Evolutionary conservation across 139 green algal genomes (phyloP).

Genomic region (Marvania coccoides): DNA sequence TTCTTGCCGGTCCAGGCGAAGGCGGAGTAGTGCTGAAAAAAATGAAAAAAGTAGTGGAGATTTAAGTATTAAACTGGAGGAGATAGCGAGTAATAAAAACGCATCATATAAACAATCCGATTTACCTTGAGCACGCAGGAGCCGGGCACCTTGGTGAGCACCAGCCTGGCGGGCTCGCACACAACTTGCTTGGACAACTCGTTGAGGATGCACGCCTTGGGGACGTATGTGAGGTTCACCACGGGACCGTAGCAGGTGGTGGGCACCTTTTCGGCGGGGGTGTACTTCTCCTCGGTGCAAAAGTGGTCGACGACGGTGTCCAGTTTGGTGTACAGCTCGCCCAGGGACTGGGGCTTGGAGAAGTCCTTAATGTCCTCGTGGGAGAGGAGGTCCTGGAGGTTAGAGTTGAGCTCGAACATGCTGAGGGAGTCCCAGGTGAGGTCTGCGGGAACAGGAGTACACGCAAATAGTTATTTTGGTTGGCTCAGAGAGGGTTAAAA

Average conservation of each 20-base stretch:
- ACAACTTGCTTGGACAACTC: neutral
- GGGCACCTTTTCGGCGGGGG: neutral
- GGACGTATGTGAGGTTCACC: conserved; percentile 9
- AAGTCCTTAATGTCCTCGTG: neutral
- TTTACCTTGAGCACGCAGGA: conserved; percentile 21
- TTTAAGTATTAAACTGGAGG: too few species aligned
- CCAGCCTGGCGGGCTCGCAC: conserved; percentile 20
- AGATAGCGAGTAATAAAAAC: too few species aligned
- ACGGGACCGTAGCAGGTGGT: conserved; percentile 12
- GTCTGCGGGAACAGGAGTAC: neutral
- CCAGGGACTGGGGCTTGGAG: neutral
- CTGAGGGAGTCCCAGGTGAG: neutral
- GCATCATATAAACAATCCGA: too few species aligned
- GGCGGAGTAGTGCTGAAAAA: conserved; percentile 3
- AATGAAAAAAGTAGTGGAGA: too few species aligned
- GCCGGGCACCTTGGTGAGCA: conserved; percentile 18
- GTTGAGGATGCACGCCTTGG: conserved; percentile 16
- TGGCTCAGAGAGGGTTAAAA: neutral
- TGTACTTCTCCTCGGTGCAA: neutral
- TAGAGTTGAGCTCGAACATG: neutral
- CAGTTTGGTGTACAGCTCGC: neutral
- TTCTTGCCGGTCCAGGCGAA: conserved; percentile 12
- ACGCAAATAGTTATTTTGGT: neutral
- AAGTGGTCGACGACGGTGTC: neutral
- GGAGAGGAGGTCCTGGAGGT: neutral